Evolutionary conservation across 169 alveolate genomes (phyloP).

Genomic region (Babesia bigemina): DNA sequence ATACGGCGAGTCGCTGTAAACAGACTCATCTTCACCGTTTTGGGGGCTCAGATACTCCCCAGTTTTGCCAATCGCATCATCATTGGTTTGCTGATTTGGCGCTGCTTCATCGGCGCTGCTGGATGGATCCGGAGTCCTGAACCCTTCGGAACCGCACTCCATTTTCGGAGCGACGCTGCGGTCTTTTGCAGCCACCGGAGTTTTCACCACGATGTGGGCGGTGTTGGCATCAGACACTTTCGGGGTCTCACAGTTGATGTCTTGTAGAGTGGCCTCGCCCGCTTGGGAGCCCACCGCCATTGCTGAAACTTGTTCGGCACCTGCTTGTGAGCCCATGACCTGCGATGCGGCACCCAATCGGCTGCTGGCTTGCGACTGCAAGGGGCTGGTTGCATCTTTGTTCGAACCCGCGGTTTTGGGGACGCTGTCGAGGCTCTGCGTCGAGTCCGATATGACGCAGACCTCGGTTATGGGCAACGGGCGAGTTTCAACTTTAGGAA

Average conservation of each 20-base stretch:
- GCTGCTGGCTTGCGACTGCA: neutral
- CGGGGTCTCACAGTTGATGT: too few species aligned
- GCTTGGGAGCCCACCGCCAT: neutral
- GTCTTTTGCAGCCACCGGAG: neutral
- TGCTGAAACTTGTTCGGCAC: neutral
- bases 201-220: neutral
- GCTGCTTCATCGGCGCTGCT: neutral
- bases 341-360: neutral
- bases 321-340: neutral
- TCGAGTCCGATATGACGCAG: neutral
- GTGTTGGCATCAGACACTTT: neutral
- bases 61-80: too few species aligned
- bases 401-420: neutral
- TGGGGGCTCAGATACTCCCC: too few species aligned
- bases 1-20: too few species aligned
- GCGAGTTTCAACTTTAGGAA: neutral
- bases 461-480: neutral
- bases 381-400: neutral
- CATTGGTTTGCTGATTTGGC: too few species aligned
- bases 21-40: too few species aligned
- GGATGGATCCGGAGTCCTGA: neutral
- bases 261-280: neutral
- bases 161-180: neutral
- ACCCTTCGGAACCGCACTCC: neutral
- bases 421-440: neutral